Percentiles rank a stretch among this genome's conserved stretches.
Conservation (phyloP, 2,329 filamentous ascomycete genomes). For the Didymella pinodella region DNA sequence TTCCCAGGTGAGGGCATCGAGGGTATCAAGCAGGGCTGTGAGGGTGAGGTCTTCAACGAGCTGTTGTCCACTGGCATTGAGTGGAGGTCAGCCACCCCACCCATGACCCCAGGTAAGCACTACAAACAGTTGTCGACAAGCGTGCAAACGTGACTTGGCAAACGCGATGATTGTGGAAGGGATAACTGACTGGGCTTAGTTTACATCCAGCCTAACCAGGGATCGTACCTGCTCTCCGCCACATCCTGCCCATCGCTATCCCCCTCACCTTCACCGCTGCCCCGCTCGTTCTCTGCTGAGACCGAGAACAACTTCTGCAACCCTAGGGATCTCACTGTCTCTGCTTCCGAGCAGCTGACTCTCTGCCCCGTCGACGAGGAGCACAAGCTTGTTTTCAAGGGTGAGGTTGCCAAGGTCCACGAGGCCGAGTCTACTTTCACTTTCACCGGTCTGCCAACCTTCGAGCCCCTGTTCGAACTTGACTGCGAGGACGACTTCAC, state of each 20-base stretch:
- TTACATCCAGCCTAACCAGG: constrained; percentile 70
- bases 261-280: constrained; percentile 82
- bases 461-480: constrained; percentile 87
- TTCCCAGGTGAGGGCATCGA: constrained; percentile 58
- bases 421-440: constrained; percentile 47
- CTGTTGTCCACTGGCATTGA: constrained; percentile 77
- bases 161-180: constrained; percentile 5
- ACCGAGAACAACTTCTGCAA: constrained; percentile 87
- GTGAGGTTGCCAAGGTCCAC: constrained; percentile 51
- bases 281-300: constrained; percentile 72
- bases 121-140: constrained; percentile 7
- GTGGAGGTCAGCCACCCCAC: constrained; percentile 79
- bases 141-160: constrained; percentile 9
- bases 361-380: constrained; percentile 71
- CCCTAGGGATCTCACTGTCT: constrained; percentile 85
- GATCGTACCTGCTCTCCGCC: constrained; percentile 75
- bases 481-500: constrained; percentile 91
- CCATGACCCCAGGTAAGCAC: constrained; percentile 85
- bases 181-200: constrained; percentile 57
- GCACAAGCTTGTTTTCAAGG: constrained; percentile 61
- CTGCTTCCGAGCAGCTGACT: constrained; percentile 65
- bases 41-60: constrained; percentile 75
- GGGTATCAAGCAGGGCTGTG: constrained; percentile 64
- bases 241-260: constrained; percentile 83
- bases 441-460: constrained; percentile 70